A percentile compares a stretch with the other conserved stretches of the same genome.
These are phyloP conservation scores for Pseudomonodictys pantanalensis DNA, from an alignment of 495 filamentous ascomycete genomes.

Conservation along the genomic window DNA sequence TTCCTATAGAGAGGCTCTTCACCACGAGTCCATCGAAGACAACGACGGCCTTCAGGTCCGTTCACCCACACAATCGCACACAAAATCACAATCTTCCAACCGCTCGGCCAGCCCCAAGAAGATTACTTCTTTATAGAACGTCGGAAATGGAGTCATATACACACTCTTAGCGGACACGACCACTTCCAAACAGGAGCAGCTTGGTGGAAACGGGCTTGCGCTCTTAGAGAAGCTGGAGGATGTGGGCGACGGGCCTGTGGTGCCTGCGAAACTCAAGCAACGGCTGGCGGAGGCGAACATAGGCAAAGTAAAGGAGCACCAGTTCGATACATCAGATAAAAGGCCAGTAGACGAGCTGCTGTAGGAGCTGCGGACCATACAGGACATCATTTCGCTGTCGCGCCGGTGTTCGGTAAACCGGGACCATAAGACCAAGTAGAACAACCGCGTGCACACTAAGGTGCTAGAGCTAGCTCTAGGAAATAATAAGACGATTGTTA, in stretches of 20 bases:
- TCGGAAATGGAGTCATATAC: not conserved
- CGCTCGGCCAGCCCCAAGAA: not conserved
- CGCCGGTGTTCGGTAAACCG: not conserved
- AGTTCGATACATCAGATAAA: not conserved
- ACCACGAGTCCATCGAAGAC: not conserved
- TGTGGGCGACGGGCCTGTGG: slow-evolving; percentile 1
- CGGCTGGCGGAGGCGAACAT: slow-evolving; percentile 3
- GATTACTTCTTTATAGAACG: not conserved
- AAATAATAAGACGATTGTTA: slow-evolving; percentile 2
- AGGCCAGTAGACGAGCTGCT: slow-evolving; percentile 6
- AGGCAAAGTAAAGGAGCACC: not conserved
- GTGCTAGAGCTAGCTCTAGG: slow-evolving; percentile 2
- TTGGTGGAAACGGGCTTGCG: not conserved
- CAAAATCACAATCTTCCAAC: not conserved
- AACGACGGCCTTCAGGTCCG: not conserved
- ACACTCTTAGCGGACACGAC: not conserved
- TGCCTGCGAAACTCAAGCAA: not conserved
- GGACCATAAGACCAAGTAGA: not conserved
- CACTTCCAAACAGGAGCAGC: not conserved
- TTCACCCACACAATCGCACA: not conserved
- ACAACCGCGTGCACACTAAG: not conserved
- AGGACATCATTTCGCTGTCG: slow-evolving; percentile 1
- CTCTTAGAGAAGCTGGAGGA: slow-evolving; percentile 8
- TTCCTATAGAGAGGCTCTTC: not conserved
- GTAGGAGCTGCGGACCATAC: slow-evolving; percentile 7